Evolutionary conservation across 192 early-diverging fungal species (phyloP).

Genomic region (Coemansia sp.): DNA sequence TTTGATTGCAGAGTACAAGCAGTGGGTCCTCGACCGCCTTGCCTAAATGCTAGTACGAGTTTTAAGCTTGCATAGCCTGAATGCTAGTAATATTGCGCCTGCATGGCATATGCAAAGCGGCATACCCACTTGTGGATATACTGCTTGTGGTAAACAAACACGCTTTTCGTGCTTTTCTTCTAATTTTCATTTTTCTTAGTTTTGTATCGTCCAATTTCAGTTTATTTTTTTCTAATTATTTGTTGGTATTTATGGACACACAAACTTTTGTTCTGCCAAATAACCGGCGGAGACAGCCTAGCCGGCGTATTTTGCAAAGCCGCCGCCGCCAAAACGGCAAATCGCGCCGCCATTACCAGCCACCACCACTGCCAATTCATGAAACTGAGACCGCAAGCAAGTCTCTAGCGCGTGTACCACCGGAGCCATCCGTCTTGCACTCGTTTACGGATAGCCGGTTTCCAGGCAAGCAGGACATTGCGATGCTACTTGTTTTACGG

Average conservation of each 20-base stretch:
- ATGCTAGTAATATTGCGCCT: too few species aligned
- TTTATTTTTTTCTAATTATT: background rate
- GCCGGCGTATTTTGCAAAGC: background rate
- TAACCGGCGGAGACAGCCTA: background rate
- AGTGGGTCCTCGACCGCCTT: conserved; percentile 44
- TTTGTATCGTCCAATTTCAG: background rate
- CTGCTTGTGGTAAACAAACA: conserved; percentile 2
- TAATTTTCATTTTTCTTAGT: conserved; percentile 3
- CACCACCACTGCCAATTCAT: conserved; percentile 1
- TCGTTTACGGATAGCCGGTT: conserved; percentile 28
- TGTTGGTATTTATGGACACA: conserved; percentile 8
- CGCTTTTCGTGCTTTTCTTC: background rate
- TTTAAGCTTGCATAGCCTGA: background rate
- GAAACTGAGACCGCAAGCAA: background rate
- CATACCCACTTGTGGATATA: background rate
- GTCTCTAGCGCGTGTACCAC: background rate
- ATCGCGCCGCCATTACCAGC: conserved; percentile 7
- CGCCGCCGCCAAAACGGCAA: background rate
- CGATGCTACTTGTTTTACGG: conserved; percentile 22
- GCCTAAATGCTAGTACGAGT: background rate
- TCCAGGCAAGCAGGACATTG: conserved; percentile 30
- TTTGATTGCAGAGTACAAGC: conserved; percentile 29
- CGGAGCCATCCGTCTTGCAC: background rate
- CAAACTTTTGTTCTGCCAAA: background rate
- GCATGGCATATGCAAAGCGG: background rate